A percentile compares a stretch with the other conserved stretches of the same genome.
Evolutionary conservation across 768 basidiomycete genomes (phyloP).

Genomic region (Paxillus rubicundulus): DNA sequence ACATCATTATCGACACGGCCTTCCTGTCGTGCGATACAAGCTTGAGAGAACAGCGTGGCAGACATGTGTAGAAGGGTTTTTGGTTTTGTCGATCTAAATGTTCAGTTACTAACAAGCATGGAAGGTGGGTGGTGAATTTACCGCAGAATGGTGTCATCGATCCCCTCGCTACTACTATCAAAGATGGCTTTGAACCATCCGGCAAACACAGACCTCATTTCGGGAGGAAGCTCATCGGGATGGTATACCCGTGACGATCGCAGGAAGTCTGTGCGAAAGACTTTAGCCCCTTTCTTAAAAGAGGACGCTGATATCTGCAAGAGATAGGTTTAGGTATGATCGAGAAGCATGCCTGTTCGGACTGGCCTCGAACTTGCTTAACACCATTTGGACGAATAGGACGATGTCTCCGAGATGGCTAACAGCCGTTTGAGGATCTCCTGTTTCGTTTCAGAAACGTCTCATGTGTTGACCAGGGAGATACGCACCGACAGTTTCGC

Average conservation of each 20-base stretch:
- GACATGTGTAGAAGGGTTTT: conserved; percentile 65
- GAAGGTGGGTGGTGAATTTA: conserved; percentile 21
- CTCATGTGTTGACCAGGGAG: background rate
- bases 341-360: background rate
- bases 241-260: conserved; percentile 45
- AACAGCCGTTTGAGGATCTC: conserved; percentile 82
- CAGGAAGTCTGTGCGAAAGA: conserved; percentile 50
- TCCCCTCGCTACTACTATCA: conserved; percentile 73
- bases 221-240: conserved; percentile 39
- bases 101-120: background rate
- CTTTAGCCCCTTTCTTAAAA: conserved; percentile 46
- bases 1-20: conserved; percentile 65
- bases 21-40: conserved; percentile 46
- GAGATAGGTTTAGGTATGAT: background rate
- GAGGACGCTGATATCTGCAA: conserved; percentile 49
- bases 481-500: conserved; percentile 71
- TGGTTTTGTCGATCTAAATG: conserved; percentile 65
- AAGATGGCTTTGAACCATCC: conserved; percentile 79
- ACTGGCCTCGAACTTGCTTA: conserved; percentile 64
- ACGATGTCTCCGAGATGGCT: conserved; percentile 78
- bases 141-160: conserved; percentile 77
- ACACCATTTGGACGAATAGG: conserved; percentile 63
- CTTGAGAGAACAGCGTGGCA: conserved; percentile 62
- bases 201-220: conserved; percentile 44
- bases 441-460: conserved; percentile 34